Evolutionary conservation across 2,329 filamentous ascomycete species (phyloP), one percentile per base, ranked within the genome.

Genomic region (Aspergillus fischeri): DNA sequence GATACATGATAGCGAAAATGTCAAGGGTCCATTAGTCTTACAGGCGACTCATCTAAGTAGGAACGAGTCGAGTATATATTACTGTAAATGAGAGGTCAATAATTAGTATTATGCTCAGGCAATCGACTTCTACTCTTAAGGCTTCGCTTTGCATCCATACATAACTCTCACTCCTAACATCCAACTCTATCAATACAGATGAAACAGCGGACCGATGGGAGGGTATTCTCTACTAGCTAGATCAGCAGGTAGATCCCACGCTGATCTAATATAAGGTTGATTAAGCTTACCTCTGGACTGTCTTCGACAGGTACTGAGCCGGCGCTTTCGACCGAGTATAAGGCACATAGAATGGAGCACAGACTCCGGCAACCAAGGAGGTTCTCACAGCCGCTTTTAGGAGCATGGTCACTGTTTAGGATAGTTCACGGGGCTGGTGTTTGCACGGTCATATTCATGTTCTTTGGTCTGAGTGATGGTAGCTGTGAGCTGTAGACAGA

Each of bases 1-100:
- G 62, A 57, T 77, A 78, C 0, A 76, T 78, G 51, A 79, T 77
- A 0, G 70, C 76, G 3, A 75, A 74, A 53, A 79, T 78, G 58
- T 79, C 8, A 73, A 73, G 11, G 11, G 11, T 35, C 4, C 1
- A 35, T 14, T 14, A 2, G 14, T 4, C 32, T 5, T 14, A 14
- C 28, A 14, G 11, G 32, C 32, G 11, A 35, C 32, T 4, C 10
- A 4, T 14, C 4, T 9, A 14, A 6, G 2, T 35, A 35, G 11
- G 1, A 14, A 14, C 10, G 32, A 14, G 11, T 14, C 32, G 11
- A 14, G 0, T 2, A 14, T 35, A 6, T 14, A 35, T 35, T 35
- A 2, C 32, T 35, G 32, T 14, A 11, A 35, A 35, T 35, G 14
- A 35, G 11, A 35, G 4, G 4, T 17, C 11, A 38, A 38, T 14